phyloP scores from a whole-genome alignment of 495 filamentous ascomycete genomes.

The Terfezia claveryi region DNA sequence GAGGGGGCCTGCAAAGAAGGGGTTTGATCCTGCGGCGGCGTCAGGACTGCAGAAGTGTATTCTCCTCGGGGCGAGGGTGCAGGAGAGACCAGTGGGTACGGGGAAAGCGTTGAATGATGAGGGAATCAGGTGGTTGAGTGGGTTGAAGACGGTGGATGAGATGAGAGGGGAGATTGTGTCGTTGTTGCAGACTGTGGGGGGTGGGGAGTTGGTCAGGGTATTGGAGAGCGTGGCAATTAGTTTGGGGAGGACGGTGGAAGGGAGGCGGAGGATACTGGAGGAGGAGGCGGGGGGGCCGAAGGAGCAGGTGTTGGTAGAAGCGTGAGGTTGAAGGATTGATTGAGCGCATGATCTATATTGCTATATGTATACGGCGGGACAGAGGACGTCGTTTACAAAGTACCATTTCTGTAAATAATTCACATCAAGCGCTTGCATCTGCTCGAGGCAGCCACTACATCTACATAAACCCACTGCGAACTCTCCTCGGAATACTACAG shows the following conservation, averaged over 20 bases:
- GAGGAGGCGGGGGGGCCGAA: slow-evolving; percentile 1
- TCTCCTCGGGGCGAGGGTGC: slow-evolving; percentile 55
- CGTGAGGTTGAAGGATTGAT: no score
- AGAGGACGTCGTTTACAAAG: no score
- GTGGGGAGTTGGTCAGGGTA: slow-evolving; percentile 12
- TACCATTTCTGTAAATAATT: no score
- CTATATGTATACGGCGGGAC: no score
- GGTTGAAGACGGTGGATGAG: slow-evolving; percentile 64
- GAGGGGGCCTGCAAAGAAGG: slow-evolving; percentile 46
- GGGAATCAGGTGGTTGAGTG: slow-evolving; percentile 61
- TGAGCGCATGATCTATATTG: no score
- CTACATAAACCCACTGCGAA: no score
- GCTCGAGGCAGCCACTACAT: no score
- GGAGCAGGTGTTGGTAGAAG: neutral
- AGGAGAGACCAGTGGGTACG: slow-evolving; percentile 20
- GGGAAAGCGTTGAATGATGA: slow-evolving; percentile 63
- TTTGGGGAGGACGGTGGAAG: slow-evolving; percentile 16
- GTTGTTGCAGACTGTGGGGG: slow-evolving; percentile 16
- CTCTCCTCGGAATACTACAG: no score
- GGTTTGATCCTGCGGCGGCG: slow-evolving; percentile 56
- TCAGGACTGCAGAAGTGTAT: slow-evolving; percentile 65
- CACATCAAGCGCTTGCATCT: no score
- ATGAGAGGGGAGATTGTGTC: slow-evolving; percentile 52
- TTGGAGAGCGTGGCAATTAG: slow-evolving; percentile 9
- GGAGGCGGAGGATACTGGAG: slow-evolving; percentile 13